Evolutionary conservation across 345 rosid species (phyloP).

Genomic region (Ceriops tagal): DNA sequence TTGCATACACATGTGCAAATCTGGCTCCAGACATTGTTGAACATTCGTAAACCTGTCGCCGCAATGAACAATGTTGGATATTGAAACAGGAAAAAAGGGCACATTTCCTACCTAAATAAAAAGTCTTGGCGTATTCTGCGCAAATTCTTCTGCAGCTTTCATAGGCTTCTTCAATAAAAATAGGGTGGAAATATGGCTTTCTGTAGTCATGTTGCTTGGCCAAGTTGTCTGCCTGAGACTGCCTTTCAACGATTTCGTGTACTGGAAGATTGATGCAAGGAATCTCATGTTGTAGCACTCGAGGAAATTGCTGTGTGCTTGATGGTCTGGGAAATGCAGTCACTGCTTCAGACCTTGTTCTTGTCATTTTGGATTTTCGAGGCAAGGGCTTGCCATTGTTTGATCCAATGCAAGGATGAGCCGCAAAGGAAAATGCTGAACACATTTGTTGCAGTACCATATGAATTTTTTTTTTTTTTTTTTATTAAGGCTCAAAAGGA

Average conservation of each 20-base stretch:
- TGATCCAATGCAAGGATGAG: conserved; percentile 23
- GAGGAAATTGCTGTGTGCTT: conserved; percentile 15
- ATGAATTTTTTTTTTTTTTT: background rate
- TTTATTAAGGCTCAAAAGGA: background rate
- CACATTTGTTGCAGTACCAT: conserved; percentile 16
- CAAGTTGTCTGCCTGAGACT: conserved; percentile 18
- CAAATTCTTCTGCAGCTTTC: conserved; percentile 45
- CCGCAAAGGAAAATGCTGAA: conserved; percentile 20
- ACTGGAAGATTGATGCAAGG: conserved; percentile 36
- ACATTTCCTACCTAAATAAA: conserved; percentile 42
- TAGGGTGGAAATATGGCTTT: conserved; percentile 36
- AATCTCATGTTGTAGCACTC: conserved; percentile 26
- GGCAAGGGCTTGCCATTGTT: conserved; percentile 15
- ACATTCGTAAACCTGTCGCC: no score
- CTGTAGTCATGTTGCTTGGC: conserved; percentile 7
- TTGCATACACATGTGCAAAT: no score
- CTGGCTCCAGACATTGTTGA: no score
- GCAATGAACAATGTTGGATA: no score
- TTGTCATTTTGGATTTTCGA: conserved; percentile 4
- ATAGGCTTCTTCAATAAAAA: conserved; percentile 50
- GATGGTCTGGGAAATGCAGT: conserved; percentile 25
- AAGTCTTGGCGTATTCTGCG: conserved; percentile 61
- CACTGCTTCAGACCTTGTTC: conserved; percentile 27
- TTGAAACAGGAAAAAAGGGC: background rate
- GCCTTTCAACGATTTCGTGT: conserved; percentile 39